Conservation (phyloP, 23 red algal genomes). For the Gracilaria gracilis region DNA sequence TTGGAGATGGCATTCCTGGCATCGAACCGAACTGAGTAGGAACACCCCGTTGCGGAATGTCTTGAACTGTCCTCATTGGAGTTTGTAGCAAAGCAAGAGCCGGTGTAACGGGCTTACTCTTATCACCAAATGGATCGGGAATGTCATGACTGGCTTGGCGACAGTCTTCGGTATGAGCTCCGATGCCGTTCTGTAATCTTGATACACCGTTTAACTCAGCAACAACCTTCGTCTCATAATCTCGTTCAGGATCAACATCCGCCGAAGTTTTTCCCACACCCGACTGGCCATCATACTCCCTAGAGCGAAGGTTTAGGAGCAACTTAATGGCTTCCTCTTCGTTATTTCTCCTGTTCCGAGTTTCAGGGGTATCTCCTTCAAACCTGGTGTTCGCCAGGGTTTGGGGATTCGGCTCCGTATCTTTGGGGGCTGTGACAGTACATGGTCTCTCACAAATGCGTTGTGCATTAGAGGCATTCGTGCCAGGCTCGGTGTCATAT, state of each 20-base stretch:
- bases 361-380: background rate
- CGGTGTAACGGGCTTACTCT: constrained; percentile 2
- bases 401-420: background rate
- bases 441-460: background rate
- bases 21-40: background rate
- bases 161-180: background rate
- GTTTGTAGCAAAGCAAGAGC: constrained; percentile 1
- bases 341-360: background rate
- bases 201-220: background rate
- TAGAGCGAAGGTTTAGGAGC: background rate
- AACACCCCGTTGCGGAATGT: background rate
- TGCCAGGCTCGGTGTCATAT: background rate
- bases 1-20: constrained; percentile 25
- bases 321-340: constrained; percentile 10
- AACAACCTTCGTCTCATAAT: background rate
- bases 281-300: background rate
- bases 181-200: background rate
- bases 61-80: background rate
- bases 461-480: background rate
- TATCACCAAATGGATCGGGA: constrained; percentile 1
- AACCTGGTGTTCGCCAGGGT: background rate
- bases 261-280: background rate
- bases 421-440: background rate
- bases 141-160: background rate
- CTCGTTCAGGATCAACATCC: background rate